Evolutionary conservation across 2,329 filamentous ascomycete species (phyloP).

Genomic region (Microdochium paspali): DNA sequence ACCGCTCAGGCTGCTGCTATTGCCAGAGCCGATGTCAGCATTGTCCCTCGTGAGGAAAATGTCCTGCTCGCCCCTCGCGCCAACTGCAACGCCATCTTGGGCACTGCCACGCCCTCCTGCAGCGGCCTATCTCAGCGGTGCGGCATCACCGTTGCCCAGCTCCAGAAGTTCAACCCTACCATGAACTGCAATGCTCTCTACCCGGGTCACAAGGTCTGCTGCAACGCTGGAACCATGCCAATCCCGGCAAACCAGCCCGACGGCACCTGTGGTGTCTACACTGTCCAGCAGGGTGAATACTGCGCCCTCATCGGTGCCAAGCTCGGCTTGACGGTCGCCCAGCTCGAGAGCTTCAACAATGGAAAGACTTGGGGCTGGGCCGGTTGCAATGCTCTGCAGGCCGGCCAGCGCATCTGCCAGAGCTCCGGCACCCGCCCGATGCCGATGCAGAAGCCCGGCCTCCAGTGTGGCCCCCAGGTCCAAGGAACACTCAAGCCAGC

Average conservation of each 20-base stretch:
- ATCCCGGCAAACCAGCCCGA: background rate
- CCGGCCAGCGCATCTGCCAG: slow-evolving; percentile 25
- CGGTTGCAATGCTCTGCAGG: slow-evolving; percentile 23
- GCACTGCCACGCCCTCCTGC: background rate
- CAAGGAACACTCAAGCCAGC: slow-evolving; percentile 24
- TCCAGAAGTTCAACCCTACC: background rate
- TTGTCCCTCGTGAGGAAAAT: background rate
- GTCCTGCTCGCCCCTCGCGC: background rate
- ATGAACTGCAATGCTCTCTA: background rate
- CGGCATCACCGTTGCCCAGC: background rate
- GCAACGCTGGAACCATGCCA: background rate
- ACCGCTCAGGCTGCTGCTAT: background rate
- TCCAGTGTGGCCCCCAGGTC: slow-evolving; percentile 34
- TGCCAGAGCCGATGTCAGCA: background rate
- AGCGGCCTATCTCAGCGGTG: background rate
- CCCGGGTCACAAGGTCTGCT: background rate
- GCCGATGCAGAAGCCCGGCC: slow-evolving; percentile 24
- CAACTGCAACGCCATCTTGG: background rate
- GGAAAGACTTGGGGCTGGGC: slow-evolving; percentile 19
- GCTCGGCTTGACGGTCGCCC: background rate
- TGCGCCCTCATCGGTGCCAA: background rate
- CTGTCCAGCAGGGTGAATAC: background rate
- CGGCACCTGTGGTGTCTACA: background rate
- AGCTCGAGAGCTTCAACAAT: background rate
- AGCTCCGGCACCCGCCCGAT: slow-evolving; percentile 28